These are phyloP conservation scores for Ceratobasidium sp. DNA, from an alignment of 1,284 basidiomycete genomes.

Conservation along the genomic window DNA sequence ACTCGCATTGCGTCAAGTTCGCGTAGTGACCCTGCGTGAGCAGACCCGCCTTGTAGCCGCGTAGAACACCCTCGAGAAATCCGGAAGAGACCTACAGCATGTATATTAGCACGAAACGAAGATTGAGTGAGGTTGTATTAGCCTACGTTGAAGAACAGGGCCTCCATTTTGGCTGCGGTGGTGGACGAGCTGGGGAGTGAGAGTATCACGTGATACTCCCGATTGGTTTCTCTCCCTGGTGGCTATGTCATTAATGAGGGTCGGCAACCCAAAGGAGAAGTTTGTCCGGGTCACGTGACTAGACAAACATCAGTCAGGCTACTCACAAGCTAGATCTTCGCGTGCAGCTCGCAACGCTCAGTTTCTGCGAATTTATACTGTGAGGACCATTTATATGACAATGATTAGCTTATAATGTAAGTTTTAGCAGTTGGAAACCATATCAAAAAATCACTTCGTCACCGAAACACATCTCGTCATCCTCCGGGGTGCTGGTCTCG, in stretches of 20 bases:
- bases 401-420: too few relatives aligned
- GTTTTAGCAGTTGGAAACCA: too few relatives aligned
- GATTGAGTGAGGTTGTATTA: slow-evolving; percentile 21
- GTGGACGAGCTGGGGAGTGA: slow-evolving; percentile 21
- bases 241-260: background rate
- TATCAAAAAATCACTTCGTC: too few relatives aligned
- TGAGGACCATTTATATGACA: too few relatives aligned
- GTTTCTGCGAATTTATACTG: too few relatives aligned
- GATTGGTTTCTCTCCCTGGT: background rate
- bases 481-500: too few relatives aligned
- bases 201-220: slow-evolving; percentile 18
- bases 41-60: slow-evolving; percentile 95
- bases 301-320: too few relatives aligned
- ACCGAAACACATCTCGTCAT: too few relatives aligned
- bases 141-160: slow-evolving; percentile 87
- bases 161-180: slow-evolving; percentile 73
- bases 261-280: too few relatives aligned
- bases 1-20: slow-evolving; percentile 98
- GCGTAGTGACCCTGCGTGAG: slow-evolving; percentile 91
- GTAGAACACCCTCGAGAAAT: slow-evolving; percentile 92
- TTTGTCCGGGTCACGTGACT: too few relatives aligned
- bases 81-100: slow-evolving; percentile 77
- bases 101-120: background rate
- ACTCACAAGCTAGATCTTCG: too few relatives aligned
- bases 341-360: too few relatives aligned